Evolutionary conservation across 768 basidiomycete species (phyloP).

Genomic region (Tremella yokohamensis): DNA sequence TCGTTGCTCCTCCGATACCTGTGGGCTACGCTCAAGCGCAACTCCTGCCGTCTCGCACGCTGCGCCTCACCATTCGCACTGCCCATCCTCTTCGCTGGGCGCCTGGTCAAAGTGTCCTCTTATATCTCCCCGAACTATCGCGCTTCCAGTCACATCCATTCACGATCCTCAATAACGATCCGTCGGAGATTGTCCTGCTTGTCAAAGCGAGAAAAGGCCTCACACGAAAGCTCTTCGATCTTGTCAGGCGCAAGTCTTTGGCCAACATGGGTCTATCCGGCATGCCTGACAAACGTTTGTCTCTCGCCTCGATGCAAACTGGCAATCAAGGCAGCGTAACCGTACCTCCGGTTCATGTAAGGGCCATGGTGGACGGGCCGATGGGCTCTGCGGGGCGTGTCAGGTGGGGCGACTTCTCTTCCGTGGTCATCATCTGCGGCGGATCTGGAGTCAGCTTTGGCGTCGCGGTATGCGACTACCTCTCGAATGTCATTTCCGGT

Average conservation of each 20-base stretch:
- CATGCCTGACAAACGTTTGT: constrained; percentile 21
- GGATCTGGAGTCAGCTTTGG: constrained; percentile 76
- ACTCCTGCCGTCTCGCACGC: constrained; percentile 65
- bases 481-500: constrained; percentile 61
- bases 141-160: constrained; percentile 67
- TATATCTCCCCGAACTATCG: constrained; percentile 65
- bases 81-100: constrained; percentile 63
- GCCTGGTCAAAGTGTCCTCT: constrained; percentile 73
- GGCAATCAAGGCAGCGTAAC: neutral
- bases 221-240: constrained; percentile 65
- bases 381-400: constrained; percentile 64
- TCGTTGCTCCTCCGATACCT: constrained; percentile 57
- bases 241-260: constrained; percentile 51
- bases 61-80: constrained; percentile 65
- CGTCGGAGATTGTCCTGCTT: constrained; percentile 62
- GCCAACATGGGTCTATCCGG: constrained; percentile 19
- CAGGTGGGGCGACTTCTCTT: constrained; percentile 61
- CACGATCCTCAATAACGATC: constrained; percentile 62
- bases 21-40: constrained; percentile 67
- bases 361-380: constrained; percentile 65
- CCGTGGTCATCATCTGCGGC: constrained; percentile 64
- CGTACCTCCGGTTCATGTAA: constrained; percentile 53
- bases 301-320: constrained; percentile 15
- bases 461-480: constrained; percentile 62
- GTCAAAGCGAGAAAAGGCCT: constrained; percentile 69